Conservation (phyloP, 306 rosid genomes). For the Abrus pulchellus region DNA sequence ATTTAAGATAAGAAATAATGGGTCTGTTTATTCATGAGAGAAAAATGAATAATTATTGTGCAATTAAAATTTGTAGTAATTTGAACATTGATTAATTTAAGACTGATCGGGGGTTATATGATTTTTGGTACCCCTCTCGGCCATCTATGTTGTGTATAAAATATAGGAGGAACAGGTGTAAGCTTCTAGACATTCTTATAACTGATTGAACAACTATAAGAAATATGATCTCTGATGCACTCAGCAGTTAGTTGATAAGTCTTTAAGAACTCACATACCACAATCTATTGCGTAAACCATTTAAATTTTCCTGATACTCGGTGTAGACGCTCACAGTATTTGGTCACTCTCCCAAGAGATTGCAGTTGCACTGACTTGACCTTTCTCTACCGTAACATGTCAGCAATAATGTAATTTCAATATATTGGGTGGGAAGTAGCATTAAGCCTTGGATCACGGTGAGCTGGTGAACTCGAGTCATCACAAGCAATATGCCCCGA, state of each 20-base stretch:
- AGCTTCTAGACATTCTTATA: too few species aligned
- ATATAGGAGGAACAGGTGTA: too few species aligned
- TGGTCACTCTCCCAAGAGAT: neutral
- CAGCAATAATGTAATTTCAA: conserved; percentile 26
- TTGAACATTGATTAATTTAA: neutral
- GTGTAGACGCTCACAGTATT: neutral
- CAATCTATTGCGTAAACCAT: neutral
- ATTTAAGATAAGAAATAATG: neutral
- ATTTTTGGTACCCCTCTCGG: neutral
- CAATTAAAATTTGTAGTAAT: neutral
- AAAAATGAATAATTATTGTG: neutral
- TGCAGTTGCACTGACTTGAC: neutral
- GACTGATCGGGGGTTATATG: neutral
- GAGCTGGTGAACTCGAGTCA: neutral
- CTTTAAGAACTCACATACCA: neutral
- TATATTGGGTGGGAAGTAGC: conserved; percentile 4
- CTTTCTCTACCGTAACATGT: conserved; percentile 12
- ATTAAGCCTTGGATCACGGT: neutral
- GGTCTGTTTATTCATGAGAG: neutral
- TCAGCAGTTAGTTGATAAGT: neutral
- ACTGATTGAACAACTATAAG: neutral
- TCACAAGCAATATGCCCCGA: neutral
- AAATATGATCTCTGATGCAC: neutral
- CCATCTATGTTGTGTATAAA: neutral
- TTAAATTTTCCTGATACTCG: neutral